Evolutionary conservation across 805 yeast genomes (phyloP).

Genomic region (Cyberlindnera saturnus): DNA sequence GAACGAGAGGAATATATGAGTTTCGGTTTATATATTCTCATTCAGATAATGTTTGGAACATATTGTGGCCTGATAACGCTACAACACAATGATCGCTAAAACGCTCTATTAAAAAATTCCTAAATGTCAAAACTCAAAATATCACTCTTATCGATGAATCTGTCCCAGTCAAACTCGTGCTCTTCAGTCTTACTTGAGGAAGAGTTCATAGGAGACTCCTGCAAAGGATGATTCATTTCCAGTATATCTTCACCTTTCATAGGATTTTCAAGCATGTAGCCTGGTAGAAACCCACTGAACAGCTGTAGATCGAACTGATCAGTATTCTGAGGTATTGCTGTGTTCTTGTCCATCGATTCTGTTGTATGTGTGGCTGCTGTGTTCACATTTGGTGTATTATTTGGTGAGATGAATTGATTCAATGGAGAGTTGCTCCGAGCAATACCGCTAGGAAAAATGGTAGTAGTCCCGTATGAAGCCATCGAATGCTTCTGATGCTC

Average conservation of each 20-base stretch:
- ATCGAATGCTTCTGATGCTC: background rate
- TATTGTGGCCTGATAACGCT: no score
- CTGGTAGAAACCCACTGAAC: constrained; percentile 77
- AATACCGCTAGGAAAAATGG: background rate
- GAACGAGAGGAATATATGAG: no score
- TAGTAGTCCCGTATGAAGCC: background rate
- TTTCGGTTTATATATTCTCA: no score
- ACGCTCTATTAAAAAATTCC: background rate
- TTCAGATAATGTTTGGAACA: no score
- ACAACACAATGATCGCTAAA: no score
- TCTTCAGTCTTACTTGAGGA: constrained; percentile 3
- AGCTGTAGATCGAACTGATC: constrained; percentile 78
- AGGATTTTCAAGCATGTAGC: constrained; percentile 53
- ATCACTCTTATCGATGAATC: constrained; percentile 21
- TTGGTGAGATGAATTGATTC: constrained; percentile 10
- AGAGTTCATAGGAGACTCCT: background rate
- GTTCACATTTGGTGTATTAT: constrained; percentile 11
- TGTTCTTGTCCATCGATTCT: constrained; percentile 6
- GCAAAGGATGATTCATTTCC: background rate
- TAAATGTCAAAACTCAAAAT: constrained; percentile 9
- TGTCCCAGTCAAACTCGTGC: constrained; percentile 22
- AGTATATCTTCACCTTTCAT: background rate
- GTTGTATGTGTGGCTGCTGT: constrained; percentile 10
- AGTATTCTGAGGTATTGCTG: background rate
- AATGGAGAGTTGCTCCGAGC: constrained; percentile 2